phyloP scores from a whole-genome alignment of 306 rosid species.

The Luffa aegyptiaca region DNA sequence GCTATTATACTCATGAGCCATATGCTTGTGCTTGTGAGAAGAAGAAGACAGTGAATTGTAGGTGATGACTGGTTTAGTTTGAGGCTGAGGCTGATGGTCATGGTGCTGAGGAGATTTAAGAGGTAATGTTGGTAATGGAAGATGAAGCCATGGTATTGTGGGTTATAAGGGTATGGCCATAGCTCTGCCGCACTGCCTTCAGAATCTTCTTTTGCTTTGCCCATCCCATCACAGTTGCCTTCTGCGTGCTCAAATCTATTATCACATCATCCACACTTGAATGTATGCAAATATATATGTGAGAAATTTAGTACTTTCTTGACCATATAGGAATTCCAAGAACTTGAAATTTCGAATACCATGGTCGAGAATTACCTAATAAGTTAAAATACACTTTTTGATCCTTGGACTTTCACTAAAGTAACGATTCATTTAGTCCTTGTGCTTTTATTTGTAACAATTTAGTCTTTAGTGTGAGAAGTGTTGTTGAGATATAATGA shows the following conservation, averaged over 20 bases:
- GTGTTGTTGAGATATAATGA: neutral
- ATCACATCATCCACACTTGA: slow-evolving; percentile 57
- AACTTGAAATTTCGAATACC: neutral
- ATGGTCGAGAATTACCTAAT: neutral
- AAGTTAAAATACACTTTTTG: too few relatives aligned
- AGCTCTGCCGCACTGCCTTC: slow-evolving; percentile 52
- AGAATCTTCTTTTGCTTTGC: slow-evolving; percentile 41
- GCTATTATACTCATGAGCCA: neutral
- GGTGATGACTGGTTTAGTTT: neutral
- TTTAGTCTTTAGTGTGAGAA: neutral
- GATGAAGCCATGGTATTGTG: slow-evolving; percentile 26
- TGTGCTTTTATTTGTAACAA: too few relatives aligned
- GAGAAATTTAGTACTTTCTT: too few relatives aligned
- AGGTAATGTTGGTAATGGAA: slow-evolving; percentile 8
- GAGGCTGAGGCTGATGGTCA: neutral
- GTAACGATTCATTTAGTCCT: too few relatives aligned
- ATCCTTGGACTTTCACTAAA: too few relatives aligned
- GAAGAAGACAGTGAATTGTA: slow-evolving; percentile 17
- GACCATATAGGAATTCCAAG: neutral
- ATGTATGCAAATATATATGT: neutral
- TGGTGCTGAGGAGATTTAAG: neutral
- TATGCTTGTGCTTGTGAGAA: slow-evolving; percentile 17
- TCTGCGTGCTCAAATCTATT: slow-evolving; percentile 47
- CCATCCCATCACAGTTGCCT: slow-evolving; percentile 81
- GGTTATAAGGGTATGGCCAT: slow-evolving; percentile 67